Base-by-base conservation (phyloP, 768 basidiomycete species). In the Sporobolomyces phaffii region DNA sequence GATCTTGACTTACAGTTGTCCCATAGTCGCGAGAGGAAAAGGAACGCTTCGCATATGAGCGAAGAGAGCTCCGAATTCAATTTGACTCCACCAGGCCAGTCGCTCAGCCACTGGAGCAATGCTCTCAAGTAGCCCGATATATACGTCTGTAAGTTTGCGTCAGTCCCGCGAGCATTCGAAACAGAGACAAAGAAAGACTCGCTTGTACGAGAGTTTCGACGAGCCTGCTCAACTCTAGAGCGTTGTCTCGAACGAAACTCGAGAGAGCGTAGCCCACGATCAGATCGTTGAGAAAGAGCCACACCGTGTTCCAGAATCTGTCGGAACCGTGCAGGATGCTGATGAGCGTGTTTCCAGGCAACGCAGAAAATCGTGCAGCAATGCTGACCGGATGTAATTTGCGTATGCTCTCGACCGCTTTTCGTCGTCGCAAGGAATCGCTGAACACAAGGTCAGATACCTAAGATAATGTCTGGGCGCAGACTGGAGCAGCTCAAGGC, bases 51-150 rank as follows among this genome's bases (percentile, higher is more conserved):
- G n/a, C 86, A 84, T 73, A 90, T 88, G 75, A 96, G 88, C 29
- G 81, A 80, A 72, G 90, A 90, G n/a, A 99, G 82, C 72, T 97
- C 90, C 0, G 90, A 90, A 74, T 98, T 98, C 58, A 99, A 85
- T 78, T 99, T 99, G 44, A 99, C 79, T 1, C 96, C 94, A 2
- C 87, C 91, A 0, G 94, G 94, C 94, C 94, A 98, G 66, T 88
- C 85, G 76, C 96, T 88, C 17, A 99, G 81, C 93, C 92, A 97
- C 2, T 81, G 73, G 3, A 97, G 80, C 0, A 82, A 80, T 20
- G 79, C 78, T 47, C 83, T 82, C 13, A 87, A 76, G 52, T 79
- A 78, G 4, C 80, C 75, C 8, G 87, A 79, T 1, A 85, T 75
- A 65, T 80, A 78, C 2, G 36, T 49, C 80, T 81, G 64, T 26